Percentiles rank a stretch among this genome's conserved stretches.
Evolutionary conservation across 768 basidiomycete genomes (phyloP).

Genomic region (Mycena indigotica): DNA sequence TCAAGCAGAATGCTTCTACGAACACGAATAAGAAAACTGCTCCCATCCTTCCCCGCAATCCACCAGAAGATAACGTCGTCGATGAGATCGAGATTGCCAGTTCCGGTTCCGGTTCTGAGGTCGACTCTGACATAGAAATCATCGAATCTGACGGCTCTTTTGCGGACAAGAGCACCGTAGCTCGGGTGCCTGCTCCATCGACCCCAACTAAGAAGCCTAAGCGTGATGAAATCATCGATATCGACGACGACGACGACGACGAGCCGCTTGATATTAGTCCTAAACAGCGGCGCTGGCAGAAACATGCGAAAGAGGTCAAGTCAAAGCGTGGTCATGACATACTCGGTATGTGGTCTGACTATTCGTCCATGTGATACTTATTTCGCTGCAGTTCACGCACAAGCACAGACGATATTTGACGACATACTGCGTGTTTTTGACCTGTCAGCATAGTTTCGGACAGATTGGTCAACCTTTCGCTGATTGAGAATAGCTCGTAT

Average conservation of each 20-base stretch:
- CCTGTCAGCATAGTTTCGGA: conserved; percentile 42
- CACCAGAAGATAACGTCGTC: conserved; percentile 21
- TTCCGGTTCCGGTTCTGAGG: background rate
- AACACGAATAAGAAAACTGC: conserved; percentile 25
- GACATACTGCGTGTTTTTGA: conserved; percentile 80
- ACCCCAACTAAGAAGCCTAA: background rate
- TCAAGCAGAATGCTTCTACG: conserved; percentile 45
- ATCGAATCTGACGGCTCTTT: conserved; percentile 3
- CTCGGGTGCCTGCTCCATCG: background rate
- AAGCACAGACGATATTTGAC: conserved; percentile 63
- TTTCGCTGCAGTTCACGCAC: conserved; percentile 57
- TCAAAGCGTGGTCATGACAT: conserved; percentile 55
- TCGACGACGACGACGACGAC: too few species aligned
- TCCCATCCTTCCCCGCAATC: conserved; percentile 20
- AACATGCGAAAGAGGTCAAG: conserved; percentile 49
- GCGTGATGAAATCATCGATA: background rate
- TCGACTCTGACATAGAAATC: conserved; percentile 11
- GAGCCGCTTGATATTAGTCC: conserved; percentile 45
- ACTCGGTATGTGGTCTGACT: conserved; percentile 56
- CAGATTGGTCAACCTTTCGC: conserved; percentile 2
- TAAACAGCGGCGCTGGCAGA: conserved; percentile 53
- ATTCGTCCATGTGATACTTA: background rate
- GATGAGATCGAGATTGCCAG: background rate
- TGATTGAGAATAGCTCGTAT: conserved; percentile 51
- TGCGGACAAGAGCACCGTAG: background rate